Evolutionary conservation across 225 moss, liverwort and hornwort genomes (phyloP), one percentile per base, ranked within the genome.

Genomic region (Straminergon stramineum): DNA sequence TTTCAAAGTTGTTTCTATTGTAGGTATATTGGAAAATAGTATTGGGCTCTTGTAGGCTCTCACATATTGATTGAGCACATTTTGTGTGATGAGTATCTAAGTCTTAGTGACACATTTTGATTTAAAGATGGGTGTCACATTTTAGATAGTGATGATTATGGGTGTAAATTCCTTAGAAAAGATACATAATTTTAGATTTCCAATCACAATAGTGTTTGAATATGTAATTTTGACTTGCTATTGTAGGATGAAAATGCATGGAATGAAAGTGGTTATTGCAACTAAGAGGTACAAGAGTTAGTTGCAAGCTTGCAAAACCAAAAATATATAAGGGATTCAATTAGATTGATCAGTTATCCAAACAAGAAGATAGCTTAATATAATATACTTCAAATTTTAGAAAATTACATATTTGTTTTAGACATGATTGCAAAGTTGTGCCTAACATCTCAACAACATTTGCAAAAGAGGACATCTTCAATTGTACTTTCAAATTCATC

Each of bases 181-280:
- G 1, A 24, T 9, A 37, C 3, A 13, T 2, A 35, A 53, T 14
- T 22, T 2, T 20, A 21, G 4, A 55, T 22, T 35, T 77, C 23
- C 0, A 15, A 0, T 8, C 5, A 3, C 9, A 15, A n/a, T 0
- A 16, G 0, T 57, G 0, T n/a, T 79, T n/a, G 7, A n/a, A 26
- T 57, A n/a, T 27, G 10, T 11, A n/a, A 57, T n/a, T 57, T 55
- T 57, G 4, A 37, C 56, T 79, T 55, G 1, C 37, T 24, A 56
- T 5, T 26, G 1, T 26, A 57, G 15, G 15, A 77, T 35, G 9
- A 13, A 22, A 55, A 53, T 77, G 55, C 5, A 77, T 35, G 9
- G 57, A 57, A 26, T 17, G 1, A 24, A 26, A 57, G 2, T 24
- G 0, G 17, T 57, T 26, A n/a, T 79, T 79, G 57, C 7, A n/a